Conservation (phyloP, 306 rosid genomes). For the Canavalia ensiformis region DNA sequence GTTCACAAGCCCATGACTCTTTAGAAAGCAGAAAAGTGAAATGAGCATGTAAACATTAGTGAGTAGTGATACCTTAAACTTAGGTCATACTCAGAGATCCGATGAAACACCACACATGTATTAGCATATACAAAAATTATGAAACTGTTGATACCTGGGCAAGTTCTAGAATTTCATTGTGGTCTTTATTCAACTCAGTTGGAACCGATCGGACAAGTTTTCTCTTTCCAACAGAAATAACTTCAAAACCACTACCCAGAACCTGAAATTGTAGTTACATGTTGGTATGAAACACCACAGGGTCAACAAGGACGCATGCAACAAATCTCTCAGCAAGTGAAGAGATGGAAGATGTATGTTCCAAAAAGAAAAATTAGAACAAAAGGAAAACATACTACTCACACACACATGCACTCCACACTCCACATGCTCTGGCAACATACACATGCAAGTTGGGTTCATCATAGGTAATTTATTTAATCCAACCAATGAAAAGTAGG, state of each 20-base stretch:
- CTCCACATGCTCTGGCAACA: slow-evolving; percentile 27
- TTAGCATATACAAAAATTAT: neutral
- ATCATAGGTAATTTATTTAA: slow-evolving; percentile 21
- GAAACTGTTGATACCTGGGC: slow-evolving; percentile 77
- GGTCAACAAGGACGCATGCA: slow-evolving; percentile 36
- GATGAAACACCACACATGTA: neutral
- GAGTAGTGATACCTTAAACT: neutral
- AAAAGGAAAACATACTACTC: slow-evolving; percentile 27
- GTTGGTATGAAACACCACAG: slow-evolving; percentile 35
- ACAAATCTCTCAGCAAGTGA: slow-evolving; percentile 19
- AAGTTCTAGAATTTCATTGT: slow-evolving; percentile 94
- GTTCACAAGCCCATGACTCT: neutral
- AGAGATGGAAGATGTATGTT: neutral
- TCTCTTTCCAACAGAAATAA: slow-evolving; percentile 89
- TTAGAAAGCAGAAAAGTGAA: slow-evolving; percentile 22
- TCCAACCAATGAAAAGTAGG: slow-evolving; percentile 17
- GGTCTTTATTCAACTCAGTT: slow-evolving; percentile 97
- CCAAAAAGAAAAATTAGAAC: neutral
- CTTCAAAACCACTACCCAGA: slow-evolving; percentile 94
- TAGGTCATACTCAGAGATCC: neutral
- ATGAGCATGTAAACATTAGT: neutral
- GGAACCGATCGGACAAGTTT: slow-evolving; percentile 99
- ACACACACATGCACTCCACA: neutral
- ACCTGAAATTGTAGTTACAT: slow-evolving; percentile 63
- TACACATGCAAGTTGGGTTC: slow-evolving; percentile 11